Conservation (phyloP, 2,329 filamentous ascomycete species). For the Phoma sp. region DNA sequence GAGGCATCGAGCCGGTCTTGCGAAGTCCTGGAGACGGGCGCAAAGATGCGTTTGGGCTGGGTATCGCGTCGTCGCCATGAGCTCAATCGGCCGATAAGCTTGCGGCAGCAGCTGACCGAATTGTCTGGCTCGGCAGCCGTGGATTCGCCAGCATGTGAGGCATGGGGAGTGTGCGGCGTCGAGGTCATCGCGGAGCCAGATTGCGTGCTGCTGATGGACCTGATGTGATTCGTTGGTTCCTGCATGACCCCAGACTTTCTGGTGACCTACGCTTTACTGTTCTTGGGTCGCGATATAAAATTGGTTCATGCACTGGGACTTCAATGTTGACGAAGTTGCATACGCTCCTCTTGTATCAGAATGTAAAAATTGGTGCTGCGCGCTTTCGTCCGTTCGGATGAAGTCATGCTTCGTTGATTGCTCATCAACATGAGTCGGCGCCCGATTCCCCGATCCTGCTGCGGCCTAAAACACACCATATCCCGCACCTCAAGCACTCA, state of each 20-base stretch:
- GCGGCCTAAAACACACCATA: background rate
- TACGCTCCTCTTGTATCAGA: background rate
- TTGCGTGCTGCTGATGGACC: conserved; percentile 37
- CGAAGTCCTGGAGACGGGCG: conserved; percentile 28
- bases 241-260: conserved; percentile 8
- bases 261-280: conserved; percentile 13
- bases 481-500: background rate
- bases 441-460: conserved; percentile 8
- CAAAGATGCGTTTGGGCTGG: conserved; percentile 20
- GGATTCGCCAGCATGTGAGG: conserved; percentile 6
- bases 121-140: conserved; percentile 9
- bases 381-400: conserved; percentile 8
- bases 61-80: conserved; percentile 11
- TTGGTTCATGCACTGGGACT: background rate
- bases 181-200: conserved; percentile 30
- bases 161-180: conserved; percentile 15
- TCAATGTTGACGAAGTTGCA: background rate
- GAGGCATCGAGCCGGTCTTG: conserved; percentile 42
- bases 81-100: conserved; percentile 19
- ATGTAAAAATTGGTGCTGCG: background rate
- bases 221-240: conserved; percentile 29
- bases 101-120: conserved; percentile 13
- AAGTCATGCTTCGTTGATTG: conserved; percentile 9
- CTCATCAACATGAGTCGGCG: conserved; percentile 8
- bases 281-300: background rate